phyloP scores from a whole-genome alignment of 83 land plant genomes.

The Thuja plicata region DNA sequence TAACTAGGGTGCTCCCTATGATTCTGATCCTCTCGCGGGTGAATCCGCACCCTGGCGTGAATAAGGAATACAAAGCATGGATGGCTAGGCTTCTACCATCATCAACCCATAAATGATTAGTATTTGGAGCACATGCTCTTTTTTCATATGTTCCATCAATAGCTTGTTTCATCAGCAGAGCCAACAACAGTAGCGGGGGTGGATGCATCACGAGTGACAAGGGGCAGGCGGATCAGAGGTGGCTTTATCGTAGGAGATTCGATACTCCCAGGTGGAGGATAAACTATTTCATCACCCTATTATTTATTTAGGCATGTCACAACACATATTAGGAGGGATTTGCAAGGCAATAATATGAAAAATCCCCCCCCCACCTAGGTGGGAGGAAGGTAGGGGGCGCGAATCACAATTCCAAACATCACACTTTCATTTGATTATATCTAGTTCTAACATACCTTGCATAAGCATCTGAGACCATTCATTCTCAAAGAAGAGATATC shows the following conservation, averaged over 20 bases:
- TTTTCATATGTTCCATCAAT: neutral
- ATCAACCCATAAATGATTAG: neutral
- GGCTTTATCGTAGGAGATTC: neutral
- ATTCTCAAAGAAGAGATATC: too few species aligned
- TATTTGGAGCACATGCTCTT: neutral
- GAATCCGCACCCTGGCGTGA: neutral
- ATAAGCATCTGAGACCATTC: too few species aligned
- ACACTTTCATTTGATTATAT: too few species aligned
- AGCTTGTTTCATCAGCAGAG: neutral
- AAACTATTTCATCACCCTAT: neutral
- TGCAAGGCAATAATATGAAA: too few species aligned
- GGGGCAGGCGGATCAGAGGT: neutral
- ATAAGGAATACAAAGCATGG: neutral
- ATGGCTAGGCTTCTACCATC: neutral
- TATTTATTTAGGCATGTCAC: too few species aligned
- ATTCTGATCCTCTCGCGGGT: neutral
- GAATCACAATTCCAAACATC: too few species aligned
- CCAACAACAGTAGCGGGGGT: neutral
- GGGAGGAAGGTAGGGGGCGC: too few species aligned
- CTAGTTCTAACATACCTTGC: too few species aligned
- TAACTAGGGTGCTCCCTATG: neutral
- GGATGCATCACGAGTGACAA: neutral
- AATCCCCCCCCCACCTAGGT: too few species aligned
- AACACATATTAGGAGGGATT: too few species aligned
- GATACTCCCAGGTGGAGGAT: neutral